These are phyloP conservation scores for Chloropicon primus DNA, from an alignment of 139 green algal species.

Conservation along the genomic window DNA sequence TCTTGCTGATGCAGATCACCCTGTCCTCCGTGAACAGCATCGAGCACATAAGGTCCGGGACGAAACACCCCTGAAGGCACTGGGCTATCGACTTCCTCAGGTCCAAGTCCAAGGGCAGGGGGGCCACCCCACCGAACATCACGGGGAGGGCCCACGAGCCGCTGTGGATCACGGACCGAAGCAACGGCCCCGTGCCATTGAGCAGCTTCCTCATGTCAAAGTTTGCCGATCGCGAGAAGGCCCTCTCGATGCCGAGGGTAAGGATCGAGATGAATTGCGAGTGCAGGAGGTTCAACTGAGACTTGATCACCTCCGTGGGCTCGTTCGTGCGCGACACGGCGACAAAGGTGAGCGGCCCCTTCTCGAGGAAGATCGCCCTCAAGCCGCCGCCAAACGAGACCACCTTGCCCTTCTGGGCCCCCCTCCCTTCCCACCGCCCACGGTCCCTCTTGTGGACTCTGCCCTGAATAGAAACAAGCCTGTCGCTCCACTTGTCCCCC, in stretches of 20 bases:
- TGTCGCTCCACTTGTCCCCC: conserved; percentile 21
- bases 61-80: neutral
- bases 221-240: conserved; percentile 37
- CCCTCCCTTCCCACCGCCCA: neutral
- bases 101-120: conserved; percentile 18
- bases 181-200: conserved; percentile 22
- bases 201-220: conserved; percentile 54
- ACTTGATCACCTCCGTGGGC: conserved; percentile 25
- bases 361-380: conserved; percentile 34
- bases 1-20: neutral
- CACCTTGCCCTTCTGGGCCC: neutral
- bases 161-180: conserved; percentile 17
- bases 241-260: conserved; percentile 41
- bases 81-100: neutral
- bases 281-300: conserved; percentile 46
- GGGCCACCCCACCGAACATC: conserved; percentile 31
- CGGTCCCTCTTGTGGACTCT: conserved; percentile 11
- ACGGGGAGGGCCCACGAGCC: conserved; percentile 28
- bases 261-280: conserved; percentile 29
- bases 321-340: conserved; percentile 36
- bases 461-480: conserved; percentile 25
- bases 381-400: neutral
- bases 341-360: conserved; percentile 49
- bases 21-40: neutral
- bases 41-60: neutral